Evolutionary conservation across 2,329 filamentous ascomycete species (phyloP), one percentile per base, ranked within the genome.

Genomic region (Cladophialophora bantiana): DNA sequence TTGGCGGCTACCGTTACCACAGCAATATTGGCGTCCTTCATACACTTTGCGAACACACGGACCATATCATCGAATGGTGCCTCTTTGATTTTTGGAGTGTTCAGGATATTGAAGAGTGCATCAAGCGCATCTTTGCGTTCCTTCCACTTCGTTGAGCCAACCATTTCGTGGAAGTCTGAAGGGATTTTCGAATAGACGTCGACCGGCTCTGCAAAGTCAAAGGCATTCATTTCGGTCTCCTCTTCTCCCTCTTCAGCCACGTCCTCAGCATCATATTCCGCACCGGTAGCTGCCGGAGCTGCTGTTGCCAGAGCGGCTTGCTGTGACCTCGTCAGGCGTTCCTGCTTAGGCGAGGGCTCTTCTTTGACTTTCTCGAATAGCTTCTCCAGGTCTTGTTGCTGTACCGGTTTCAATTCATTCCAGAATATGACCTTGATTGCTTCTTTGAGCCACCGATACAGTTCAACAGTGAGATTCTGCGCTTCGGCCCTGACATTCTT

Each of bases 351-450:
- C 2, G 90, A 74, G 0, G 91, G 87, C 70, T 98, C 94, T 38
- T 92, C 86, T 77, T 97, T 97, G 76, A 97, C 87, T 73, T 92
- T 93, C 74, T 98, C 95, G 70, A 99, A 99, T 58, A 96, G 86
- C 45, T 94, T 91, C 75, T 99, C 96, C 64, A 99, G 82, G 75
- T 99, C 96, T 68, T 90, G 88, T 78, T 99, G 95, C 76, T 99
- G 95, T 0, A 96, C 94, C 0, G 94, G 91, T 78, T 99, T 99
- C 68, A 99, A 80, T 66, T 99, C 95, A 53, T 86, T 88, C 94
- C 95, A 99, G 78, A 99, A 98, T 79, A 98, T 90, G 42, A 94
- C 93, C 78, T 99, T 99, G 89, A 99, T 97, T 10, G 94, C 94
- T 71, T 99, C 95, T 72, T 94, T 91, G 38, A 99, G 84, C 95